phyloP scores from a whole-genome alignment of 2,329 filamentous ascomycete species.

The Phyllosticta ampelicida region DNA sequence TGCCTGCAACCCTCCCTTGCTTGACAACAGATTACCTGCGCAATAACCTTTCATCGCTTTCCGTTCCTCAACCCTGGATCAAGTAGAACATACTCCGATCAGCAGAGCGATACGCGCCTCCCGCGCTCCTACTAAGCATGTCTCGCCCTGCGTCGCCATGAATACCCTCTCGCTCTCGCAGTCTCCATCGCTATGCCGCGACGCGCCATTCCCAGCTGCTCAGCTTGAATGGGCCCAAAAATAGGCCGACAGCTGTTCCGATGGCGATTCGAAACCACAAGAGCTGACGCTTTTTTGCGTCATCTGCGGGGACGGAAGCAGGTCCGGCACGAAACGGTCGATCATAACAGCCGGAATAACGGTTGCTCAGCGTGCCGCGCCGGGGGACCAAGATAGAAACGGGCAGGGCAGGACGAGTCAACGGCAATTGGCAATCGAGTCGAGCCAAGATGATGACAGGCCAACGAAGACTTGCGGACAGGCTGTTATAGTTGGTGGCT shows the following conservation, averaged over 20 bases:
- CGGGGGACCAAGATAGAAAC: neutral
- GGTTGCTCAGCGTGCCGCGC: neutral
- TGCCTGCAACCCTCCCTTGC: neutral
- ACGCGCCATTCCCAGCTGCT: neutral
- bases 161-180: neutral
- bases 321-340: neutral
- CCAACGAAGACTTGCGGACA: no score
- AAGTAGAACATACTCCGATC: neutral
- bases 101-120: neutral
- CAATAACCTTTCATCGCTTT: neutral
- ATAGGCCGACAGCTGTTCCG: neutral
- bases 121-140: no score
- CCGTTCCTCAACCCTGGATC: neutral
- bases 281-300: no score
- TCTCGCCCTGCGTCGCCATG: neutral
- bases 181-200: neutral
- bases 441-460: neutral
- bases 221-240: neutral
- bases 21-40: neutral
- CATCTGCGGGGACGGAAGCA: neutral
- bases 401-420: neutral
- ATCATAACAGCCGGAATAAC: neutral
- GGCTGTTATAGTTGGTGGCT: no score
- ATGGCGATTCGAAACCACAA: neutral
- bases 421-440: neutral